Base-by-base conservation (phyloP, 305 asterid species). In the Ajuga reptans region DNA sequence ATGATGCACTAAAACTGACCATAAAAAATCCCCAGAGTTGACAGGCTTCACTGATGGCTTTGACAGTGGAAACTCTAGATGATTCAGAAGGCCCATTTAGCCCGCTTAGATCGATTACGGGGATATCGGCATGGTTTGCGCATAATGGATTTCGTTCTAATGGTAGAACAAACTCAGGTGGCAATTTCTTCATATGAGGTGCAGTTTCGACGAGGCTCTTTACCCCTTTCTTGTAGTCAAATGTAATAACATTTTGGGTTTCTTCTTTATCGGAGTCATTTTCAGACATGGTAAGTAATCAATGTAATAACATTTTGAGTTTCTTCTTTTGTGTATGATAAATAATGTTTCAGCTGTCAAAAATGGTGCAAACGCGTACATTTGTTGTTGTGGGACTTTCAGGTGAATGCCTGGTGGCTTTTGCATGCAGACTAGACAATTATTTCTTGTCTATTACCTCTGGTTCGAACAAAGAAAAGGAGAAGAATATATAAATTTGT, bases 1-100 rank as follows among this genome's bases (percentile, higher is more conserved):
- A 10, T 8, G 4, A 16, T 4, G 6, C 10, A 14, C 9, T 29
- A 1, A 10, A 59, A 77, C 83, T 68, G 11, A 85, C 87, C 88
- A 80, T 67, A 4, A 85, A 83, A 67, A 85, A 78, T 36, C 88
- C 91, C 88, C 91, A 85, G 0, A 24, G 9, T 5, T 54, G 69
- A 52, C 83, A 83, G 8, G 91, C 91, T n/a, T 82, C 68, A 47
- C 66, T 64, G 63, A 85, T 64, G 71, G 79, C 87, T 49, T 65
- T 8, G 27, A 85, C 62, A 1, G 76, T 76, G 0, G 82, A 58
- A 17, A 24, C 11, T 69, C 87, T 72, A 42, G 33, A 3, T 0
- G 33, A 3, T 0, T 81, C 61, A 3, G 59, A n/a, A 14, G 74
- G 46, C 50, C 77, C 84, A 11, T 36, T 4, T 4, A 81, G 82